Conservation (phyloP, 129 eudicot genomes). For the Saposhnikovia divaricata region DNA sequence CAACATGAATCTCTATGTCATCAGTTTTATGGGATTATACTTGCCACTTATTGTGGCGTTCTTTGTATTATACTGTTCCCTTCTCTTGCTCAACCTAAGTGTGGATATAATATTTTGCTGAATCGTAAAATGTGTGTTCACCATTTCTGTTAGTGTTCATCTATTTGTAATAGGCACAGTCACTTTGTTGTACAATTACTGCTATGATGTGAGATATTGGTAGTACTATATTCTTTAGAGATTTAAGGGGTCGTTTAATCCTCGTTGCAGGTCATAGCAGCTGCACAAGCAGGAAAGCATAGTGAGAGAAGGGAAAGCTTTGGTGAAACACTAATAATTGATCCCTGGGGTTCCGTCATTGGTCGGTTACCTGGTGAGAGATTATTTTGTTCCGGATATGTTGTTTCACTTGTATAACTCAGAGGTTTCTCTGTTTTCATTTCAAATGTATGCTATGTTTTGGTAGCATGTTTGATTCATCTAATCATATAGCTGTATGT, state of each 20-base stretch:
- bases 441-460: neutral
- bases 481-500: neutral
- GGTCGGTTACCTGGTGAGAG: conserved; percentile 66
- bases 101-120: neutral
- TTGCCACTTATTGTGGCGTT: neutral
- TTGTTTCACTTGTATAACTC: neutral
- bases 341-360: conserved; percentile 88
- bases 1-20: neutral
- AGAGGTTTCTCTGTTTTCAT: neutral
- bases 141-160: neutral
- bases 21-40: neutral
- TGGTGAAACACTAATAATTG: conserved; percentile 82
- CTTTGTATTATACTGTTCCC: neutral
- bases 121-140: neutral
- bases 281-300: conserved; percentile 96
- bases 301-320: conserved; percentile 77
- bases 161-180: neutral
- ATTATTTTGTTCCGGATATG: neutral
- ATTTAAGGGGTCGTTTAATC: neutral
- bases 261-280: conserved; percentile 75
- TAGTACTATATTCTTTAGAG: neutral
- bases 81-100: neutral
- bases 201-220: no score
- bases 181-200: neutral
- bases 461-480: neutral